Base-by-base conservation (phyloP, 2,329 filamentous ascomycete species). In the Mycosphaerella arachidis region DNA sequence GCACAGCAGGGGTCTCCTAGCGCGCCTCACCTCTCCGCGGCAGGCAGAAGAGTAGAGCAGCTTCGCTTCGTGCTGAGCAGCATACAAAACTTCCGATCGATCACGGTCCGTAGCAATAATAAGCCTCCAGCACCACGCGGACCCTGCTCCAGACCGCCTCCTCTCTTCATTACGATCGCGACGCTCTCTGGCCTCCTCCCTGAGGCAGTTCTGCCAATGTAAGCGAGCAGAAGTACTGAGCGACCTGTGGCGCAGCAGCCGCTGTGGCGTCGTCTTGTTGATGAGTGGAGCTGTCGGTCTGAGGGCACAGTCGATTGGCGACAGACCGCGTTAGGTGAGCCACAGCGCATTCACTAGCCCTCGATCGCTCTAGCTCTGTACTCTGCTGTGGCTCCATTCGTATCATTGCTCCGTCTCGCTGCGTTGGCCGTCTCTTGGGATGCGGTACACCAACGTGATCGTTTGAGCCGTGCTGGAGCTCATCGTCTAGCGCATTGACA, bases 371-470 rank as follows among this genome's bases (percentile, higher is more conserved):
- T 56, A 51, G 53, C 33, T 18, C 46, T 48, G 16, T 50, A 46
- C 48, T 30, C 30, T 53, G 53, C 57, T 64, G 63, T 64, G 63
- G 63, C 63, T 64, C 59, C 58, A 60, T 65, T 61, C 64, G 62
- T 63, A 55, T 53, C 53, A 55, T 63, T 24, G 60, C 58, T 61
- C 63, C 58, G 63, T 53, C 40, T 51, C 55, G 53, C 57, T 56
- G 43, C 48, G 59, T 53, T 51, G 56, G 48, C 56, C 20, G 35
- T 55, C 57, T 59, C 51, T 55, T 13, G 40, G 45, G 48, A 56
- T 51, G 52, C 57, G 57, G 57, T 60, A 60, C 54, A 55, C 58
- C 54, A 54, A 48, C 58, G 54, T 43, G 48, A 12, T 35, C 50
- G 30, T 35, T 35, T 52, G 50, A 52, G 30, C 50, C 29, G 50